Evolutionary conservation across 2,329 filamentous ascomycete species (phyloP), one percentile per base, ranked within the genome.

Genomic region (Apiospora phragmitis): DNA sequence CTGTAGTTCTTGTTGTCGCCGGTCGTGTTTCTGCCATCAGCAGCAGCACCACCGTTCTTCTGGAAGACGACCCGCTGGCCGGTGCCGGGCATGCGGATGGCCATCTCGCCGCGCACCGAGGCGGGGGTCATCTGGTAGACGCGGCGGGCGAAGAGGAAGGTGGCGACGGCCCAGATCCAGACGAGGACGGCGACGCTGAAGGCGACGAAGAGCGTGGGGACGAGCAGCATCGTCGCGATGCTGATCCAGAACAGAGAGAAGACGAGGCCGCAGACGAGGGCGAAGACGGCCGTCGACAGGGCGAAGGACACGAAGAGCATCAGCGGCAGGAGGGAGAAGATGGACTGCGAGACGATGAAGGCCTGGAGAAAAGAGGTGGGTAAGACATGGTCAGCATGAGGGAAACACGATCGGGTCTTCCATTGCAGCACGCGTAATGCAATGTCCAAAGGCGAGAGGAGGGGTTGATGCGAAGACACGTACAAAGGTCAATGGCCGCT

Each of bases 401-500:
- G 4, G n/a, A 21, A 16, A 16, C 41, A 14, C 41, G n/a, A n/a
- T n/a, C n/a, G n/a, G n/a, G n/a, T n/a, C 41, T 14, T 14, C 41
- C 12, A 5, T 42, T 42, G 11, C 43, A 45, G 18, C 43, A 45
- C 18, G 18, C n/a, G n/a, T n/a, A n/a, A n/a, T n/a, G n/a, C 47
- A 26, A 24, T 24, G 3, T 32, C 49, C 32, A 55, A 55, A 32
- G 5, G 11, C 24, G 26, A 24, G 24, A 32, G 26, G 49, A 2
- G 26, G 59, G 55, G 59, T 38, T 21, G 6, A n/a, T 42, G 32
- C 11, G 26, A 41, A 62, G 80, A 24, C 32, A 71, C 90, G 29
- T 84, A 94, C 92, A 70, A 92, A 90, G 59, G 94, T 83, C 72
- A 94, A 83, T 2, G 94, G 94, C 70, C 92, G 91, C 67, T 86